Percentiles rank a stretch among this genome's conserved stretches.
These are phyloP conservation scores for Acorus calamus DNA, from an alignment of 106 monocot species.

Conservation along the genomic window DNA sequence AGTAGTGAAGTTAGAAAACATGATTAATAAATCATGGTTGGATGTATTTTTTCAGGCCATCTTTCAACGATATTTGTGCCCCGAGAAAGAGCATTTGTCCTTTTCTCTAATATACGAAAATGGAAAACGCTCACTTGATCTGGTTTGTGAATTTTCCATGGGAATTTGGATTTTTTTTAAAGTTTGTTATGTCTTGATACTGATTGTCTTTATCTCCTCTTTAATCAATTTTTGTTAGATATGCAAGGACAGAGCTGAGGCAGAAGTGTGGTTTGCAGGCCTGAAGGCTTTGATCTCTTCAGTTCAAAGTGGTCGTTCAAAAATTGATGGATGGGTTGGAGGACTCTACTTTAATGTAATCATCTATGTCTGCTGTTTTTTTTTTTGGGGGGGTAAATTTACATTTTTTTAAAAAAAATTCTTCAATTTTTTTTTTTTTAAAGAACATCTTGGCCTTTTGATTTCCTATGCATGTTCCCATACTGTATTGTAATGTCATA, in stretches of 20 bases:
- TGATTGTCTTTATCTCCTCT: conserved; percentile 11
- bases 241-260: conserved; percentile 90
- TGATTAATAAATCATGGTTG: background rate
- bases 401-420: no score
- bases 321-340: conserved; percentile 75
- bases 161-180: conserved; percentile 3
- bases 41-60: conserved; percentile 41
- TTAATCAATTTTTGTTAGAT: conserved; percentile 30
- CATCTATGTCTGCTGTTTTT: no score
- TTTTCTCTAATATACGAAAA: conserved; percentile 78
- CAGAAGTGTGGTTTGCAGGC: conserved; percentile 70
- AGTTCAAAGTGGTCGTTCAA: conserved; percentile 44
- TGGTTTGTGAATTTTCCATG: conserved; percentile 29
- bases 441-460: no score
- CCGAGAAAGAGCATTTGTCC: conserved; percentile 71
- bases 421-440: no score
- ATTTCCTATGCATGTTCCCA: no score
- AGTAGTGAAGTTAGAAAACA: no score
- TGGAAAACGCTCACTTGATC: conserved; percentile 76
- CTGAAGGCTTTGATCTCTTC: conserved; percentile 60
- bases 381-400: no score
- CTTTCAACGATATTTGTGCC: conserved; percentile 65
- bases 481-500: no score
- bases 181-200: background rate
- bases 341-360: conserved; percentile 45